Base-by-base conservation (phyloP, 805 yeast species). In the Soucietia sequanensis region DNA sequence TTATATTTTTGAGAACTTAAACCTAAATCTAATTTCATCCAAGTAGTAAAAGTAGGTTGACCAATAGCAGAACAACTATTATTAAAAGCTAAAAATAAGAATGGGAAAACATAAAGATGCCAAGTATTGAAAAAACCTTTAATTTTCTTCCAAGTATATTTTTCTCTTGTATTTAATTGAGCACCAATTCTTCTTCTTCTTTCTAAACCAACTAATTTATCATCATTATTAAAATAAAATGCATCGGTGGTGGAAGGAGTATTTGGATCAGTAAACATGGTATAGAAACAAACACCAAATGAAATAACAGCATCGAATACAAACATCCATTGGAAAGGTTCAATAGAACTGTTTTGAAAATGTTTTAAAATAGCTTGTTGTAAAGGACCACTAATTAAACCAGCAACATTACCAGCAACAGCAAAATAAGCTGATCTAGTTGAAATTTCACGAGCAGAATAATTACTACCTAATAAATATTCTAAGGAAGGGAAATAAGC, bases 241-340 rank as follows among this genome's bases (percentile, higher is more conserved):
- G 69, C 62, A 24, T 56, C 61, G 3, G 68, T 63, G 4, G 71
- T 65, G 4, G 68, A 58, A 1, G 77, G 76, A 4, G 73, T 67
- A 43, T 68, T 68, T 31, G 77, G 76, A 42, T 63, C 64, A n/a
- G 56, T 65, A 28, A 61, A 41, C 57, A 70, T 44, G 1, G 75
- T 68, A 40, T 69, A 68, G 15, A 69, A 34, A 1, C 67, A 75
- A 25, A 73, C 50, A 4, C 62, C 62, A 14, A 59, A 31, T 10
- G 59, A 51, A 19, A 59, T 53, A 11, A 66, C 50, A 2, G 70
- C 75, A 45, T 72, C 77, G 29, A 72, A 48, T 3, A 72, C 60
- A 46, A 72, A 72, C 60, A 72, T 54, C 70, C 72, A 69, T 40
- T 68, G 65, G 56, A 65, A 73, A 2, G 70, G 66, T 5, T 58